Percentiles rank a stretch among this genome's conserved stretches.
Evolutionary conservation across 257 asterid species (phyloP).

Genomic region (Plectranthus barbatus): DNA sequence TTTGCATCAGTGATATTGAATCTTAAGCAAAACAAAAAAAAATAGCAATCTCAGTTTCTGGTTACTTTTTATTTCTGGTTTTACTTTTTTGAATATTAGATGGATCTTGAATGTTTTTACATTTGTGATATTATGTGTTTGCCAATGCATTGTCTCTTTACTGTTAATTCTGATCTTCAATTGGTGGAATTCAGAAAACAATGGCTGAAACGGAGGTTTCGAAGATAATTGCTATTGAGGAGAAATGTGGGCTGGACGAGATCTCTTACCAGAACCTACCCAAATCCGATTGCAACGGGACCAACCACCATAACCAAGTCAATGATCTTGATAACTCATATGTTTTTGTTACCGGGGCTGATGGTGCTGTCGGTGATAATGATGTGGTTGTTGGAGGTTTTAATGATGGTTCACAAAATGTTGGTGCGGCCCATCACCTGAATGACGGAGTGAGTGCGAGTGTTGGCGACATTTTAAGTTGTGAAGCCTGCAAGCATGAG

Average conservation of each 20-base stretch:
- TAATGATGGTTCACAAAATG: slow-evolving; percentile 5
- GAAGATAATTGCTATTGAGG: slow-evolving; percentile 20
- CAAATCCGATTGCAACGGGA: slow-evolving; percentile 25
- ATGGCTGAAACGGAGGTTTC: slow-evolving; percentile 37
- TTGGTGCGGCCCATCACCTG: neutral
- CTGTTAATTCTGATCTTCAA: slow-evolving; percentile 13
- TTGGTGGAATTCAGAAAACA: slow-evolving; percentile 16
- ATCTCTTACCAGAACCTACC: slow-evolving; percentile 30
- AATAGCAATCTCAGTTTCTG: slow-evolving; percentile 7
- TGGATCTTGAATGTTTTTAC: slow-evolving; percentile 2
- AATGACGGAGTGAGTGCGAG: slow-evolving; percentile 6
- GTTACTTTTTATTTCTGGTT: neutral
- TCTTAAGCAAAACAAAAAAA: no score
- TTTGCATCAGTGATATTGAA: no score
- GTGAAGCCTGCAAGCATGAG: slow-evolving; percentile 2
- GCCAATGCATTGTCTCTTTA: slow-evolving; percentile 10
- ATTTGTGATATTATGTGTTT: neutral
- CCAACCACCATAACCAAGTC: slow-evolving; percentile 16
- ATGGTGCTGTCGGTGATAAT: slow-evolving; percentile 17
- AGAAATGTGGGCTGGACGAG: slow-evolving; percentile 27
- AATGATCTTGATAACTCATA: slow-evolving; percentile 44
- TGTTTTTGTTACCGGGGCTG: slow-evolving; percentile 32
- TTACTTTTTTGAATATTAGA: neutral
- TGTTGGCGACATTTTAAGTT: neutral
- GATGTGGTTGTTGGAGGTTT: slow-evolving; percentile 13